Conservation (phyloP, 345 rosid species). For the Boechera divaricarpa region DNA sequence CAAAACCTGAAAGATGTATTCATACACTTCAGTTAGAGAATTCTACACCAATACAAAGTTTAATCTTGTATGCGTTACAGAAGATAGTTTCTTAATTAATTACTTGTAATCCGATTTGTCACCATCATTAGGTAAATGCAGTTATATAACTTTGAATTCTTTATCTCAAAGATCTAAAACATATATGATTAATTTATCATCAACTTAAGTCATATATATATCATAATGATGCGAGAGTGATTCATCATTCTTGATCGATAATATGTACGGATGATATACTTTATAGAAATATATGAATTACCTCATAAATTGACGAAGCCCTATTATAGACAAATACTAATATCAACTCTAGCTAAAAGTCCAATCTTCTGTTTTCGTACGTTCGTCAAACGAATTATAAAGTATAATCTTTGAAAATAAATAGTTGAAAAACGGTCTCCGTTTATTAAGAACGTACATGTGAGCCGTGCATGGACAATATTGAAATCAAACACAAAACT, state of each 20-base stretch:
- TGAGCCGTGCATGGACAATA: slow-evolving; percentile 17
- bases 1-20: background rate
- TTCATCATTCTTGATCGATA: slow-evolving; percentile 16
- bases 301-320: slow-evolving; percentile 2
- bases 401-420: background rate
- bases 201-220: background rate
- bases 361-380: slow-evolving; percentile 1
- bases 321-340: background rate
- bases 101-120: background rate
- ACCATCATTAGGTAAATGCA: background rate
- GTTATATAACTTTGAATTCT: background rate
- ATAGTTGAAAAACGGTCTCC: background rate
- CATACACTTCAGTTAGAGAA: background rate
- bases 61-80: background rate
- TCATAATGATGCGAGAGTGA: slow-evolving; percentile 24
- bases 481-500: background rate
- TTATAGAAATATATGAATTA: background rate
- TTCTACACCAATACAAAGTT: background rate
- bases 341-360: slow-evolving; percentile 19
- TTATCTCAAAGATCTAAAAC: background rate
- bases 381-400: background rate
- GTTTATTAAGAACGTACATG: background rate
- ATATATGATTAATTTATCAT: background rate
- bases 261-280: slow-evolving; percentile 25
- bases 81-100: background rate